phyloP scores from a whole-genome alignment of 805 yeast genomes.

The Candida maltosa region DNA sequence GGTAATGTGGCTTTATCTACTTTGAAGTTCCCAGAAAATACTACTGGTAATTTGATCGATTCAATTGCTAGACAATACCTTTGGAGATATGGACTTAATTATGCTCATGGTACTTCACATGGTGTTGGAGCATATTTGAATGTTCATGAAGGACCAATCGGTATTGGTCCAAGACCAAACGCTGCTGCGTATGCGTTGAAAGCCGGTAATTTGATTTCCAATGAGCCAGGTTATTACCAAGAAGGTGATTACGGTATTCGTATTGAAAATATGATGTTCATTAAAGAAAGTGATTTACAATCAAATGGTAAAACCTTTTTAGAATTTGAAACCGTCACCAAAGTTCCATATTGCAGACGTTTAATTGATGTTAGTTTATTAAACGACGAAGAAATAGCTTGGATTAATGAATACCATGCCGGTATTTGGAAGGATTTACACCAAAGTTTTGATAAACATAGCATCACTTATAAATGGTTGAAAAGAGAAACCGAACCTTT shows the following conservation, averaged over 20 bases:
- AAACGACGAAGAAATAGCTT: slow-evolving; percentile 54
- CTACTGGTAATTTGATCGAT: slow-evolving; percentile 54
- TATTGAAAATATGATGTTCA: slow-evolving; percentile 49
- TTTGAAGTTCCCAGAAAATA: slow-evolving; percentile 51
- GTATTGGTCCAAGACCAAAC: slow-evolving; percentile 54
- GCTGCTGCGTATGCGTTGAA: slow-evolving; percentile 43
- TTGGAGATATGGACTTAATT: slow-evolving; percentile 57
- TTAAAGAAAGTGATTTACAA: slow-evolving; percentile 35
- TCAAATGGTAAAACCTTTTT: slow-evolving; percentile 57
- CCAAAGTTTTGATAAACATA: slow-evolving; percentile 32
- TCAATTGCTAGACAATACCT: slow-evolving; percentile 55
- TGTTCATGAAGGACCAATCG: slow-evolving; percentile 64
- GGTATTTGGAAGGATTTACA: slow-evolving; percentile 51
- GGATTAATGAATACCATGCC: slow-evolving; percentile 69
- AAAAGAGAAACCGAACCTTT: slow-evolving; percentile 42
- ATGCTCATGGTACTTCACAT: slow-evolving; percentile 64
- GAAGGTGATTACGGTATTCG: slow-evolving; percentile 60
- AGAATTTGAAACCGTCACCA: slow-evolving; percentile 79
- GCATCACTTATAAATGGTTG: slow-evolving; percentile 47
- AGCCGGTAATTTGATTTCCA: slow-evolving; percentile 54
- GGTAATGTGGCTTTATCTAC: slow-evolving; percentile 51
- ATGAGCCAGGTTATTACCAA: slow-evolving; percentile 64
- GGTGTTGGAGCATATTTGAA: slow-evolving; percentile 61
- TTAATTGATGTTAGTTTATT: slow-evolving; percentile 64
- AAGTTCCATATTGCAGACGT: slow-evolving; percentile 74